Base-by-base conservation (phyloP, 176 grass and related monocot species). In the Zoysia pacifica region DNA sequence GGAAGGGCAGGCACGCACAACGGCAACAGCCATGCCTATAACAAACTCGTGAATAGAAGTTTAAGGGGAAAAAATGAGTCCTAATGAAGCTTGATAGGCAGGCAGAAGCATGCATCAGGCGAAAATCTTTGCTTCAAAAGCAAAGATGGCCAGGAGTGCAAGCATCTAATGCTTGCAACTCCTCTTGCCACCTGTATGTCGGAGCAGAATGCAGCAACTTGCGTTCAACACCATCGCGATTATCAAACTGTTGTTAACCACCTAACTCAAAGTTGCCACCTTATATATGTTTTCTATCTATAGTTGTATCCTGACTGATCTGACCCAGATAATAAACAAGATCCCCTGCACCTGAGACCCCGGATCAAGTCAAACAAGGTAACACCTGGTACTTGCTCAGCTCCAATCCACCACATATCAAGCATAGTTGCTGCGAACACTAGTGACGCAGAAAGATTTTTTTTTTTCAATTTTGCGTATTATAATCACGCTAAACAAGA, bases 131-230 rank as follows among this genome's bases (percentile, higher is more conserved):
- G 73, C 73, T 78, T 85, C 65, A 59, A 85, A 82, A 89, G 73
- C 87, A 85, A 59, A 85, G 73, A 82, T 78, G 73, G 40, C 43
- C 53, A 89, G 45, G 78, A 85, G 83, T 82, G 73, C 67, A 85
- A 82, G 78, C 67, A 86, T 78, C 78, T 78, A 82, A 86, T 85
- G 61, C 78, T 82, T 78, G 61, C 52, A 78, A 69, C 48, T 55
- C 81, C 45, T 49, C 70, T 77, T 65, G 72, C 74, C 77, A 85
- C 78, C 62, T 72, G 66, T 74, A 35, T 28, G 28, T 28, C 0
- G 28, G 28, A 28, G 40, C 18, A 68, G 50, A 11, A 38, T 28
- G 43, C 71, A 71, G 37, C 77, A 81, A 76, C 71, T 85, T 85
- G 82, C 59, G 60, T 20, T 43, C 66, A 77, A 65, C 49, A 59